phyloP scores from a whole-genome alignment of 495 filamentous ascomycete species.

The Thermochaetoides thermophila region DNA sequence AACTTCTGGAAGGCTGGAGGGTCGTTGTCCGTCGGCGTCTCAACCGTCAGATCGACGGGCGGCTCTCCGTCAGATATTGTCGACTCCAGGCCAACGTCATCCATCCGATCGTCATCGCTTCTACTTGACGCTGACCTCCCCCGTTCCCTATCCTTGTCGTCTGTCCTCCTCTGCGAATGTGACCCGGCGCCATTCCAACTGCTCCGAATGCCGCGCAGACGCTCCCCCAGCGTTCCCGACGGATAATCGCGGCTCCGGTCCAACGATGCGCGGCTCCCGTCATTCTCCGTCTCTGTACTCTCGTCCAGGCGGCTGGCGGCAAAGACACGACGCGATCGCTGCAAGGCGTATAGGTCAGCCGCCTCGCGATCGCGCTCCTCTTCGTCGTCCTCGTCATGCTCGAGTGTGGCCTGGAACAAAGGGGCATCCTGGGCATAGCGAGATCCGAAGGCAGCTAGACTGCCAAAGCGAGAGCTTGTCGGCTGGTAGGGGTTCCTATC shows the following conservation, averaged over 20 bases:
- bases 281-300: constrained; percentile 65
- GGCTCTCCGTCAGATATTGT: constrained; percentile 42
- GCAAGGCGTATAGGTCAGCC: constrained; percentile 82
- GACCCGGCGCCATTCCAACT: constrained; percentile 41
- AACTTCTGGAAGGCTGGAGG: constrained; percentile 86
- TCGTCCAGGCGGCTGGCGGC: constrained; percentile 64
- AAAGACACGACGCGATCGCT: constrained; percentile 76
- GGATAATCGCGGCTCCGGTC: constrained; percentile 41
- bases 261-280: constrained; percentile 40
- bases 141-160: constrained; percentile 9
- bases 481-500: constrained; percentile 57
- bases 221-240: constrained; percentile 22
- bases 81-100: constrained; percentile 74
- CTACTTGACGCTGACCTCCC: constrained; percentile 15
- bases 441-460: constrained; percentile 64
- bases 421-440: constrained; percentile 63
- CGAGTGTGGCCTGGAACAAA: constrained; percentile 69
- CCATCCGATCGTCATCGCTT: constrained; percentile 53
- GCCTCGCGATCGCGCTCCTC: constrained; percentile 83
- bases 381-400: constrained; percentile 82
- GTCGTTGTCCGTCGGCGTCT: constrained; percentile 41
- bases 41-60: constrained; percentile 42
- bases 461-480: constrained; percentile 49
- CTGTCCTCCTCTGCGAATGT: constrained; percentile 11
- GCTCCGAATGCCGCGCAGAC: constrained; percentile 42